Evolutionary conservation across 805 yeast genomes (phyloP).

Genomic region (Spathaspora girioi): DNA sequence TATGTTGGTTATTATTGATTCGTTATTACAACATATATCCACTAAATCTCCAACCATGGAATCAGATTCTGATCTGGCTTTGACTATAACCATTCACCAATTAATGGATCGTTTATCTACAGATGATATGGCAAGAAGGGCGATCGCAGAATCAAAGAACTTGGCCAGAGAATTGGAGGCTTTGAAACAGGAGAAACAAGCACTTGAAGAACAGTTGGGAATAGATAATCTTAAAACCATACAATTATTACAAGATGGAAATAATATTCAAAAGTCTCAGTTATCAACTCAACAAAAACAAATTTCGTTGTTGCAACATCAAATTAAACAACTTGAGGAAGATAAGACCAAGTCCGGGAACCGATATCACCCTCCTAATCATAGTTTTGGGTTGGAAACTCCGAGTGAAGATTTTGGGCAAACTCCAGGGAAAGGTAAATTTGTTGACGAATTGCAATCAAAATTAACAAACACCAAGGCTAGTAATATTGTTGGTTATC

Average conservation of each 20-base stretch:
- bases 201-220: conserved; percentile 19
- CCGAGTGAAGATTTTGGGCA: background rate
- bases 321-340: conserved; percentile 18
- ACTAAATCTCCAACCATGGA: conserved; percentile 18
- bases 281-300: conserved; percentile 23
- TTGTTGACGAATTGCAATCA: conserved; percentile 14
- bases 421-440: no score
- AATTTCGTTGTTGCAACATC: conserved; percentile 20
- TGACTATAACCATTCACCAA: conserved; percentile 29
- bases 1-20: conserved; percentile 25
- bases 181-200: conserved; percentile 19
- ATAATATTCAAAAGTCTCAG: conserved; percentile 15
- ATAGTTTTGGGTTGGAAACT: background rate
- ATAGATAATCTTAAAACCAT: conserved; percentile 18
- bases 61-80: conserved; percentile 23
- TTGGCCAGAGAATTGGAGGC: conserved; percentile 18
- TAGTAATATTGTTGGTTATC: background rate
- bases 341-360: conserved; percentile 8
- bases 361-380: background rate
- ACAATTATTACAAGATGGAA: conserved; percentile 20
- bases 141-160: conserved; percentile 27
- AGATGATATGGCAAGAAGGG: conserved; percentile 33
- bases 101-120: conserved; percentile 30
- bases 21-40: conserved; percentile 27
- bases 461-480: conserved; percentile 1